Evolutionary conservation across 306 rosid genomes (phyloP), one percentile per base, ranked within the genome.

Genomic region (Lithocarpus polystachyus): DNA sequence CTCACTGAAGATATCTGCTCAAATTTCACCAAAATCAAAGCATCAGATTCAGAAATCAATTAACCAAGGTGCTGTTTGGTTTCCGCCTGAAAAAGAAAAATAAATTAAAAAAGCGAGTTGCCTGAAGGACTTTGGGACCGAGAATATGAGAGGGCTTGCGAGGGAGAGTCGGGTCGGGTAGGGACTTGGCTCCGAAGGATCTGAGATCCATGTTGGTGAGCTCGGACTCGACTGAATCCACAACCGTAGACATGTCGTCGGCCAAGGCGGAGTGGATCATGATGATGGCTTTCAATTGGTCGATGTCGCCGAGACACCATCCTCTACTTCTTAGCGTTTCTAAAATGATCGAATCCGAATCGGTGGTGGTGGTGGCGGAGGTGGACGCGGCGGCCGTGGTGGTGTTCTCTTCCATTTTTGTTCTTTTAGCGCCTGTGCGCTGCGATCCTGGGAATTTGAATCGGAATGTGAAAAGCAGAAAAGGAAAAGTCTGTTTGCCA

Each of bases 1-100:
- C 88, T 91, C 69, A 77, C 96, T 3, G 94, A 89, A 79, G 92
- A 84, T 84, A 95, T 83, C 98, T 95, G 90, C 77, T 15, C 54
- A 67, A 81, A 76, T 40, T 40, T 40, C 45, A 13, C 59, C 24
- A 77, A 72, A 72, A 74, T 73, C 68, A 53, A 45, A 59, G 52
- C 43, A 75, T 67, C 51, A 7, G 17, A 48, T 48, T 40, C 45
- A 40, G 12, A 40, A 40, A 40, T 40, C 45, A 8, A 40, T 40
- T 40, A 24, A 61, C 68, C 13, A 61, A 61, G 68, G 45, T 64
- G 23, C n/a, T 2, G 43, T 26, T 29, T 64, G 45, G 15, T 17
- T 64, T 35, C 43, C 9, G 12, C 4, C 22, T 3, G 2, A 70
- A 37, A 2, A 37, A 2, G 17, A 77, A 31, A 61, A 55, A 23